A percentile compares a stretch with the other conserved stretches of the same genome.
Conservation (phyloP, 768 basidiomycete genomes). For the Mrakia blollopis region DNA sequence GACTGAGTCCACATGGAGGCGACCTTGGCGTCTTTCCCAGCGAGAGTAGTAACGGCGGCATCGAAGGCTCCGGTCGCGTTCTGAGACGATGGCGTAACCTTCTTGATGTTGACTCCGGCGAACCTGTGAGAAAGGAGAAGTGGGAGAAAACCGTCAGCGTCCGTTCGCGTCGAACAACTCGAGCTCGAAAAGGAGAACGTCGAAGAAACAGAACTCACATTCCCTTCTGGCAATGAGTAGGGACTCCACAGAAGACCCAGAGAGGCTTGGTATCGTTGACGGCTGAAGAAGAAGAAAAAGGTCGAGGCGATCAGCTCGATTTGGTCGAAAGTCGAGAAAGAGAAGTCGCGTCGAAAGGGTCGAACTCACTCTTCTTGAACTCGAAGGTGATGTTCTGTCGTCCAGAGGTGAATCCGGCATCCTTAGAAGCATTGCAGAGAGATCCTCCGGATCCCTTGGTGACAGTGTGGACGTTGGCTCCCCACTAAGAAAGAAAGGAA, state of each 20-base stretch:
- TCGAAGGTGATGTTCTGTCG: constrained; percentile 51
- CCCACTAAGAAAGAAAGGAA: no score
- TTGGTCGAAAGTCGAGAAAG: constrained; percentile 50
- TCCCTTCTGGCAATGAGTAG: constrained; percentile 66
- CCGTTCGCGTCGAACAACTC: no score
- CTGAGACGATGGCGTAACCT: constrained; percentile 1
- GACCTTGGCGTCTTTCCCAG: neutral
- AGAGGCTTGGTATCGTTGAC: constrained; percentile 69
- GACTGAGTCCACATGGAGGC: constrained; percentile 13
- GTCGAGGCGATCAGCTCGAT: neutral
- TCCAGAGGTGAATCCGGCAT: constrained; percentile 60
- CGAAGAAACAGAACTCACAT: constrained; percentile 53
- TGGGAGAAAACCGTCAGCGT: no score
- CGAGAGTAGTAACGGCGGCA: neutral
- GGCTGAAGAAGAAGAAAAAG: constrained; percentile 38
- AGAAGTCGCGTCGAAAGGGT: constrained; percentile 38
- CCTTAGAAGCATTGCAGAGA: constrained; percentile 67
- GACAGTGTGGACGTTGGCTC: constrained; percentile 59
- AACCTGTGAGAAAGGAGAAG: no score
- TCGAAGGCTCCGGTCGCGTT: constrained; percentile 12
- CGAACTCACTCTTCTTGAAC: neutral
- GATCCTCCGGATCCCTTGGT: constrained; percentile 65
- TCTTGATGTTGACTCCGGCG: constrained; percentile 46
- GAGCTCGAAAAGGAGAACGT: no score
- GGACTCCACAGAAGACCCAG: constrained; percentile 69